phyloP scores from a whole-genome alignment of 176 grass and related monocot genomes.

The Oryza punctata region DNA sequence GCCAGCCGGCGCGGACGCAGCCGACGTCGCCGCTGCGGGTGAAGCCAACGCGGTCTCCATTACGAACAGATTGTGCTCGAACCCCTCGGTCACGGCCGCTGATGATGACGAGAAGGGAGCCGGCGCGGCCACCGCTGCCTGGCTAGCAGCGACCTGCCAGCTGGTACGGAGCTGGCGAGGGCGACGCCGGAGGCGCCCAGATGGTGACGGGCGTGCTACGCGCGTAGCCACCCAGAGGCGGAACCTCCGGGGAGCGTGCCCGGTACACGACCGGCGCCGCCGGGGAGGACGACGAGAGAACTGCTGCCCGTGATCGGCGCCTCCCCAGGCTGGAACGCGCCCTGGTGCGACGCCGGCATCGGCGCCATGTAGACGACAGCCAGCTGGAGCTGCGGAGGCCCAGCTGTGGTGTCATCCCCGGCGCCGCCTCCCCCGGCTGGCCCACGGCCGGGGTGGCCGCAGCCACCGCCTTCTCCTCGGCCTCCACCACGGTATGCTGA shows the following conservation, averaged over 20 bases:
- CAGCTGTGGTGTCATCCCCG: background rate
- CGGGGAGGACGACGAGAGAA: too few species aligned
- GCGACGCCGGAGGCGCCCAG: background rate
- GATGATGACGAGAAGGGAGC: background rate
- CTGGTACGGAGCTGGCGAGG: background rate
- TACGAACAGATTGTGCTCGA: conserved; percentile 52
- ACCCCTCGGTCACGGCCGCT: conserved; percentile 37
- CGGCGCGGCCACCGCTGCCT: background rate
- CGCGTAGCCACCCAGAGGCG: background rate
- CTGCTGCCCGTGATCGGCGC: background rate
- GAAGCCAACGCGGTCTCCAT: conserved; percentile 44
- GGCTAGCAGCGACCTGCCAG: background rate
- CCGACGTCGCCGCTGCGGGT: conserved; percentile 12
- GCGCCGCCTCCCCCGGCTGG: background rate
- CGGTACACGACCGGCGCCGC: too few species aligned
- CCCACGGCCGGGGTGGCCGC: background rate
- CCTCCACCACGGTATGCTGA: too few species aligned
- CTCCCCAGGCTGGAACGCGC: background rate
- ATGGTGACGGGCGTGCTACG: background rate
- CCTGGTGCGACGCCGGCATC: background rate
- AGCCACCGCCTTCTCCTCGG: conserved; percentile 4
- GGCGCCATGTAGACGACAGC: conserved; percentile 16
- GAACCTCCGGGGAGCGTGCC: too few species aligned
- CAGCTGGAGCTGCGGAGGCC: background rate
- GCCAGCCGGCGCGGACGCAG: background rate